Percentiles rank a stretch among this genome's conserved stretches.
Conservation (phyloP, 2,329 filamentous ascomycete genomes). For the Huntiella moniliformis region DNA sequence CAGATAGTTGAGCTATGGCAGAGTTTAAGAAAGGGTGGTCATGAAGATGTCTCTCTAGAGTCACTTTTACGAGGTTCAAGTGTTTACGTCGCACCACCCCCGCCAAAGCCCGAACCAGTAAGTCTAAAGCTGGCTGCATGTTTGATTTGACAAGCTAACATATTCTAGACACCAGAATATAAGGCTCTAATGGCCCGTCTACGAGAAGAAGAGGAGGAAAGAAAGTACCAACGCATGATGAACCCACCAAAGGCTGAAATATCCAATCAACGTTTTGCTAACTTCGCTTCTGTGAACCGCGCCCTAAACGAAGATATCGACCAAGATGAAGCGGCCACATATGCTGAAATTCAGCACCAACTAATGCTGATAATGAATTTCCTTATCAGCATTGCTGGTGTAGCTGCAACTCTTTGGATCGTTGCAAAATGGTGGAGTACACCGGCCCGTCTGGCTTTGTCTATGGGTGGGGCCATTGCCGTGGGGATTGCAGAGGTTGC, state of each 20-base stretch:
- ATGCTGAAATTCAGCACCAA: conserved; percentile 64
- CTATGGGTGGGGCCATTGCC: conserved; percentile 48
- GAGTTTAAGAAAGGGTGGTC: conserved; percentile 23
- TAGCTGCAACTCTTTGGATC: conserved; percentile 62
- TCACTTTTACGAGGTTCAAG: conserved; percentile 50
- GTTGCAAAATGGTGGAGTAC: conserved; percentile 57
- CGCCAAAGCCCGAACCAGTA: conserved; percentile 61
- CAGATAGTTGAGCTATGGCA: conserved; percentile 48
- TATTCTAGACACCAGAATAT: conserved; percentile 53
- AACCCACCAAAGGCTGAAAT: conserved; percentile 39
- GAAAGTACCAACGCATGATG: conserved; percentile 65
- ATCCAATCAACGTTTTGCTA: conserved; percentile 40
- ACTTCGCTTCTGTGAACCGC: conserved; percentile 35
- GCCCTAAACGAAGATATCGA: conserved; percentile 26
- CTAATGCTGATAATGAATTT: conserved; percentile 78
- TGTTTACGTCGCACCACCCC: conserved; percentile 63
- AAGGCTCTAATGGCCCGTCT: conserved; percentile 74
- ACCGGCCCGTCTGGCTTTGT: conserved; percentile 49
- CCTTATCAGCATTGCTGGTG: conserved; percentile 65
- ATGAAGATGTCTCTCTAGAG: conserved; percentile 37
- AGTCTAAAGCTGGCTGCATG: conserved; percentile 18
- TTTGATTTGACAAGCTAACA: conserved; percentile 10
- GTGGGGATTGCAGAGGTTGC: conserved; percentile 61
- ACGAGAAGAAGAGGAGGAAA: conserved; percentile 63
- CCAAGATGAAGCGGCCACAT: conserved; percentile 38